A percentile compares a stretch with the other conserved stretches of the same genome.
Conservation (phyloP, 75 land plant genomes). For the Pinus albicaulis region DNA sequence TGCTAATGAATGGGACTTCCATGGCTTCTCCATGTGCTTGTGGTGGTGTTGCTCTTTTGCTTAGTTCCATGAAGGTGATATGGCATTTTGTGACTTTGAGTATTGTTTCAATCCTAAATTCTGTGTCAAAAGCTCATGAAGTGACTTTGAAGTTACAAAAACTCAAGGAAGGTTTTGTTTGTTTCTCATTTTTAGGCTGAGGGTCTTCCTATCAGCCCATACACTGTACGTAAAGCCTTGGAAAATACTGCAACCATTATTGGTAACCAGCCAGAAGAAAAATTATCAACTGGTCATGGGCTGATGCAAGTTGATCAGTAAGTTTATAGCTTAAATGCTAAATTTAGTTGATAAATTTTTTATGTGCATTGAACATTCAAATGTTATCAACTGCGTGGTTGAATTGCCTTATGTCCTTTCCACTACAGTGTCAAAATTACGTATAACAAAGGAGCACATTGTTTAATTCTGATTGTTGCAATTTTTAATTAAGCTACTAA, state of each 20-base stretch:
- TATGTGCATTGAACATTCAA: background rate
- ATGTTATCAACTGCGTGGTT: background rate
- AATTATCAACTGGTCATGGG: conserved; percentile 84
- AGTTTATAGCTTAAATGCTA: conserved; percentile 6
- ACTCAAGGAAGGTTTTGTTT: background rate
- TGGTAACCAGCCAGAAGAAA: conserved; percentile 67
- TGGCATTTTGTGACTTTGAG: background rate
- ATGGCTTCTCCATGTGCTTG: conserved; percentile 99
- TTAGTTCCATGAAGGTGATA: conserved; percentile 94
- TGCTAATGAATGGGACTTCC: conserved; percentile 99
- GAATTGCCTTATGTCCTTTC: background rate
- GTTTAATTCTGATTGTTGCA: background rate
- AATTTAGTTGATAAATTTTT: background rate
- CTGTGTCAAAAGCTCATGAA: background rate
- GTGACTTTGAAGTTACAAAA: background rate
- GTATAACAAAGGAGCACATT: background rate
- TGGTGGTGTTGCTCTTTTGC: conserved; percentile 92
- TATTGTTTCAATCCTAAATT: background rate
- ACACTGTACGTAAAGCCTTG: conserved; percentile 75
- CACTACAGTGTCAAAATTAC: background rate
- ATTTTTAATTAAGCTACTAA: background rate
- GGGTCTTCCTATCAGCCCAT: conserved; percentile 81
- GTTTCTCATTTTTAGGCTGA: conserved; percentile 67
- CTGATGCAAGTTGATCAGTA: conserved; percentile 95
- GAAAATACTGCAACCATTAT: conserved; percentile 79